Base-by-base conservation (phyloP, 2,329 filamentous ascomycete genomes). In the Chlorencoelia australis region DNA sequence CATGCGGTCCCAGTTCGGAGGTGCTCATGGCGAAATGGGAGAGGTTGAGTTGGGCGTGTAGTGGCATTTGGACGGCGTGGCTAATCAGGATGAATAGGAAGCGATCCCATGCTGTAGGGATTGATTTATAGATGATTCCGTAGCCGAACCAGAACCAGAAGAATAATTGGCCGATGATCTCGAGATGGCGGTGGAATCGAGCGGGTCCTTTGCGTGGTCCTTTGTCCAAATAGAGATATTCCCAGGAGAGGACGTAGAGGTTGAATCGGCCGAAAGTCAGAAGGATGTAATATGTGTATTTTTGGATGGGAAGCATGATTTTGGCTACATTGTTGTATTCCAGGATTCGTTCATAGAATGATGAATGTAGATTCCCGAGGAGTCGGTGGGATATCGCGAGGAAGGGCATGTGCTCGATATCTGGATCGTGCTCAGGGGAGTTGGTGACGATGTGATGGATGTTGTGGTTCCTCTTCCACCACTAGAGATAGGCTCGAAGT, bases 401-500 rank as follows among this genome's bases (percentile, higher is more conserved):
- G 57, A 94, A 80, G 3, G 88, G 88, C 59, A 94, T 74, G 57
- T 94, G 82, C 57, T 89, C 77, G 50, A 95, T 96, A 57, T 96
- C 89, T 0, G 91, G 89, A 56, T 96, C 89, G 56, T 96, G 89
- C 59, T 95, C 91, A 10, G 88, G 84, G 28, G 82, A 82, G 59
- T 96, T 96, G 13, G 91, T 96, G 35, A 96, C 82, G 49, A 96
- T 87, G 55, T 96, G 89, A 57, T 96, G 89, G 7, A 95, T 87
- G 54, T 96, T 96, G 61, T 96, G 89, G 56, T 79, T 95, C 43
- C 77, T 73, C 62, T 96, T 96, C 89, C 91, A 98, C 91, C 91
- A 98, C n/a, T n/a, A n/a, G n/a, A n/a, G n/a, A n/a, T n/a, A n/a
- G n/a, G n/a, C n/a, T n/a, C n/a, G n/a, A n/a, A n/a, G n/a, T n/a